Evolutionary conservation across 192 early-diverging fungal genomes (phyloP).

Genomic region (Coemansia sp.): DNA sequence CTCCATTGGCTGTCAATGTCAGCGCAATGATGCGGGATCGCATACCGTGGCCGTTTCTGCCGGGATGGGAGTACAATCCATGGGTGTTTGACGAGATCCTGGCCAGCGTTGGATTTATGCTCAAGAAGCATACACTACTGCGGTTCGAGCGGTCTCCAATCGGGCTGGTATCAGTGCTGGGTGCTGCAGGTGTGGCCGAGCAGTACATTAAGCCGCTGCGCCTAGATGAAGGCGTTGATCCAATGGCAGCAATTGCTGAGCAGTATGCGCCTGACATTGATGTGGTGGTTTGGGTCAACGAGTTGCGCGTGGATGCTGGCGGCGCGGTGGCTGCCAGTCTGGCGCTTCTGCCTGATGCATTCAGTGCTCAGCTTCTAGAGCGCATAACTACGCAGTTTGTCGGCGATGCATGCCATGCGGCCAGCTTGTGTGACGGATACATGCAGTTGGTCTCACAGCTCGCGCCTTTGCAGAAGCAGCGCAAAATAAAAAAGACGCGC

Average conservation of each 20-base stretch:
- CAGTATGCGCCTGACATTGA: constrained; percentile 52
- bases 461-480: constrained; percentile 59
- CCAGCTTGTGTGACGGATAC: constrained; percentile 48
- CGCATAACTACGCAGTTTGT: constrained; percentile 52
- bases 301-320: constrained; percentile 27
- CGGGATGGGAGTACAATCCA: constrained; percentile 57
- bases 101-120: constrained; percentile 69
- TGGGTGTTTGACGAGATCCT: constrained; percentile 81
- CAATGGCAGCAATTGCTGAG: constrained; percentile 43
- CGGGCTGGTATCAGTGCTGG: constrained; percentile 38
- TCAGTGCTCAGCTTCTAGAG: constrained; percentile 45
- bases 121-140: constrained; percentile 73
- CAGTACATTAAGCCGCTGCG: constrained; percentile 34
- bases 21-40: constrained; percentile 68
- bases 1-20: constrained; percentile 73
- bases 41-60: constrained; percentile 69
- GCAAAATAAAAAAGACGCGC: constrained; percentile 61
- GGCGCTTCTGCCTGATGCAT: constrained; percentile 25
- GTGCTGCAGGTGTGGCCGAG: constrained; percentile 9
- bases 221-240: constrained; percentile 34
- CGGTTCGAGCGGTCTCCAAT: constrained; percentile 66
- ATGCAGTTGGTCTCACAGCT: constrained; percentile 56
- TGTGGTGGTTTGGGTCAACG: constrained; percentile 56
- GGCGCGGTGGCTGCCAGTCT: constrained; percentile 25
- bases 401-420: constrained; percentile 24